These are phyloP conservation scores for Leucocoprinus leucothites DNA, from an alignment of 768 basidiomycete species.

Conservation along the genomic window DNA sequence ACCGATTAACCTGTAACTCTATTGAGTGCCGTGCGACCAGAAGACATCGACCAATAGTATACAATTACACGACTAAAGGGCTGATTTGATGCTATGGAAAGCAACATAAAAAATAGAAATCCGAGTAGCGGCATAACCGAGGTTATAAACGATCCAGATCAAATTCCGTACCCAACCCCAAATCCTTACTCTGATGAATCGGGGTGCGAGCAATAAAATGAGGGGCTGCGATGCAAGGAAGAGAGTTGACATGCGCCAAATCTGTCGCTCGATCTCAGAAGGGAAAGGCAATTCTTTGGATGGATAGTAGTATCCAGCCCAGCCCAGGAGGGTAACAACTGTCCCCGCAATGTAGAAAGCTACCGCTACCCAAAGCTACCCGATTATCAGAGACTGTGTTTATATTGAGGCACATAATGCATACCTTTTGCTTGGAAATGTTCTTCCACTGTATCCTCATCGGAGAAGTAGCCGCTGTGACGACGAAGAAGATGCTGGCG, in stretches of 20 bases:
- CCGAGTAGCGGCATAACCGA: background rate
- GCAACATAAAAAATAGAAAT: background rate
- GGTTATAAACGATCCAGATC: background rate
- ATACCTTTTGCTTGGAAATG: no score
- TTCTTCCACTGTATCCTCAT: no score
- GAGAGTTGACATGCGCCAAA: background rate
- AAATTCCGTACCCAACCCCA: background rate
- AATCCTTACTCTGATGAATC: background rate
- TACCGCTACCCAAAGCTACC: background rate
- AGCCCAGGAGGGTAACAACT: background rate
- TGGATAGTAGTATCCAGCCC: background rate
- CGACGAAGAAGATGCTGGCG: no score
- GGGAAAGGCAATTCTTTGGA: background rate
- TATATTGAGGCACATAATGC: no score
- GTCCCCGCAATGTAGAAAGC: background rate
- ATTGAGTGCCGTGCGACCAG: no score
- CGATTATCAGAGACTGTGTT: no score
- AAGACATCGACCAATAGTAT: no score
- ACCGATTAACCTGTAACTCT: no score
- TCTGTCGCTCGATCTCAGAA: background rate
- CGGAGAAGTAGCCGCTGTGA: no score
- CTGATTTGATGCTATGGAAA: background rate
- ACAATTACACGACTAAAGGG: background rate
- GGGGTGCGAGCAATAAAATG: background rate
- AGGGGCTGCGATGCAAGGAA: conserved; percentile 1